Base-by-base conservation (phyloP, 768 basidiomycete genomes). In the Leccinum aurantiacum region DNA sequence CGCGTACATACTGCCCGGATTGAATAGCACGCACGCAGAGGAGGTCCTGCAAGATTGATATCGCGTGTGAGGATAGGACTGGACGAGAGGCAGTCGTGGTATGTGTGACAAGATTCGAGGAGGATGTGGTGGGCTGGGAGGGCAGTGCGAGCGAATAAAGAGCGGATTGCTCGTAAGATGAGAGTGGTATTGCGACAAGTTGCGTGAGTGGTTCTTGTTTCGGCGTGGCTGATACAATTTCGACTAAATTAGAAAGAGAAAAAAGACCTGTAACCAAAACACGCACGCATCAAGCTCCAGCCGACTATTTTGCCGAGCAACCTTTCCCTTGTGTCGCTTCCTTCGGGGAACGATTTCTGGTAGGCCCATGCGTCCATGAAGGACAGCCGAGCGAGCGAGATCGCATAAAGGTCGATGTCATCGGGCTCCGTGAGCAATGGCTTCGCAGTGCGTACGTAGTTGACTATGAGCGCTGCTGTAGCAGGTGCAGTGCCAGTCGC, bases 1-100 rank as follows among this genome's bases (percentile, higher is more conserved):
- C n/a, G n/a, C n/a, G n/a, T n/a, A n/a, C n/a, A n/a, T n/a, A n/a
- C 59, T 83, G 82, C 4, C 90, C 91, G 3, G 78, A 80, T 67
- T 91, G 87, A 35, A 93, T 82, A 9, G 93, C 82, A 10, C 92
- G 87, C 15, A 89, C 83, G 61, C 88, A 90, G 29, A 90, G 79
- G n/a, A 93, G 80, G 62, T 93, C 89, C 69, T 91, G 91, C 0
- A 93, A 71, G 14, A 83, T 76, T 6, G 85, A 79, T 25, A 87
- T 70, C 2, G 84, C 82, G 2, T 79, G 65, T 8, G 79, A 62
- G 1, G 85, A 76, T 10, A 87, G 72, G 25, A 53, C 31, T 25
- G 60, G 54, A 3, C 53, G 35, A 9, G 56, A 51, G 6, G 33
- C 22, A 5, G 41, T 11, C 6, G 50, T n/a, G 19, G 54, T 8